Base-by-base conservation (phyloP, 2,329 filamentous ascomycete genomes). In the Neofusicoccum kwambonambiense region DNA sequence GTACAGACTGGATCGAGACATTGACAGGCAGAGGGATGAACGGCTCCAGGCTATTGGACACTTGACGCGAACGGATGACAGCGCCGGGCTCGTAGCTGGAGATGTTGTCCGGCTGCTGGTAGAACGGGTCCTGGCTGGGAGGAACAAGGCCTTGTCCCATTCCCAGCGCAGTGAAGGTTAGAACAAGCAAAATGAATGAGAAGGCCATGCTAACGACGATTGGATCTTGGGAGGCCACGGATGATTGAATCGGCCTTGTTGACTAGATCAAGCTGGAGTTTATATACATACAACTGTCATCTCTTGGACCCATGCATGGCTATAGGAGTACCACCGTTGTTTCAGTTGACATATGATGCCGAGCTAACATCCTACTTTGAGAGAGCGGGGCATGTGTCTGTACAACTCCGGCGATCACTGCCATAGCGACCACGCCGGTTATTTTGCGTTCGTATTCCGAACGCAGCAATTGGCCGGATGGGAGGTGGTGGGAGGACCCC, bases 41-140 rank as follows among this genome's bases (percentile, higher is more conserved):
- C 2, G 51, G 51, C 41, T 34, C 15, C n/a, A 63, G 66, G 17
- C 34, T 49, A 45, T 68, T 68, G 1, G 64, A 47, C 27, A 70
- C 50, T 4, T 60, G 42, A 4, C 68, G 68, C 11, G 66, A 52
- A 17, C 68, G 65, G 6, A 71, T 65, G 12, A 71, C 62, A 3
- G 65, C 65, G 9, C 68, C 69, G 15, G 69, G 69, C 1, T 47
- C 34, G 2, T 56, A 58, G 12, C 3, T 50, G 17, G 64, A 58
- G 47, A 62, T 68, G 31, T 64, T 52, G 31, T 44, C 22, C 12
- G 69, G 68, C 34, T 67, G 62, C 3, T 66, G 64, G 51, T 71
- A 71, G 22, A 63, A 70, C 4, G 66, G 67, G 47, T 70, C 69
- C 13, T 61, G 41, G 17, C 37, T 44, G 7, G 62, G 62, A 12